phyloP scores from a whole-genome alignment of 345 rosid genomes.

The Dovyalis caffra region DNA sequence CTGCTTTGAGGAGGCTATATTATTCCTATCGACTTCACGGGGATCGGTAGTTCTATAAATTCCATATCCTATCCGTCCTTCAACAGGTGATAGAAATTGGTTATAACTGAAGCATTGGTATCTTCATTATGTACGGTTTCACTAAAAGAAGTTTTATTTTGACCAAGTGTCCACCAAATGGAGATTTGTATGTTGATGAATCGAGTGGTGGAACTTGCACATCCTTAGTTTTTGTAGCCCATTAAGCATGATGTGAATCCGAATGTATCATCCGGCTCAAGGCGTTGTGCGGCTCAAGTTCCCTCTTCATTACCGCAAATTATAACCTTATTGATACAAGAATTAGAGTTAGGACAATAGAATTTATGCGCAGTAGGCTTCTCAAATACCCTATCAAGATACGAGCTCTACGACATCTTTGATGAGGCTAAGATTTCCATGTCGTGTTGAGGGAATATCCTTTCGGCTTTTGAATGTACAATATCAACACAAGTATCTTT shows the following conservation, averaged over 20 bases:
- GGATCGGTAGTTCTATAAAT: too few species aligned
- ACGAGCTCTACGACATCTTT: slow-evolving; percentile 6
- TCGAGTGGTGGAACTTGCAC: not conserved
- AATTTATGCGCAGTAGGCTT: slow-evolving; percentile 9
- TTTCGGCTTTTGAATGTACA: not conserved
- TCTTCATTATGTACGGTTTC: not conserved
- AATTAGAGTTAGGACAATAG: slow-evolving; percentile 16
- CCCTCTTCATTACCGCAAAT: not conserved
- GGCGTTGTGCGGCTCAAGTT: not conserved
- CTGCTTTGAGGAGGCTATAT: not conserved
- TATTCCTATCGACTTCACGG: not conserved
- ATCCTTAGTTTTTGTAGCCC: not conserved
- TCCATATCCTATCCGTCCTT: too few species aligned
- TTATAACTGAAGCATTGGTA: not conserved
- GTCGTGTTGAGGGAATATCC: not conserved
- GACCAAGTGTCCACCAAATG: not conserved
- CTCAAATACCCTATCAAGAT: not conserved
- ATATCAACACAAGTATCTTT: not conserved
- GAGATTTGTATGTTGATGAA: not conserved
- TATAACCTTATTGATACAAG: slow-evolving; percentile 18
- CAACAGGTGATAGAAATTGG: not conserved
- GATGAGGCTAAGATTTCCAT: not conserved
- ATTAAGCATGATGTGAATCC: slow-evolving; percentile 19
- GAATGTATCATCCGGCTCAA: not conserved
- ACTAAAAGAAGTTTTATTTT: not conserved